A percentile compares a stretch with the other conserved stretches of the same genome.
Conservation (phyloP, 2,329 filamentous ascomycete species). For the Diaporthe ilicicola region DNA sequence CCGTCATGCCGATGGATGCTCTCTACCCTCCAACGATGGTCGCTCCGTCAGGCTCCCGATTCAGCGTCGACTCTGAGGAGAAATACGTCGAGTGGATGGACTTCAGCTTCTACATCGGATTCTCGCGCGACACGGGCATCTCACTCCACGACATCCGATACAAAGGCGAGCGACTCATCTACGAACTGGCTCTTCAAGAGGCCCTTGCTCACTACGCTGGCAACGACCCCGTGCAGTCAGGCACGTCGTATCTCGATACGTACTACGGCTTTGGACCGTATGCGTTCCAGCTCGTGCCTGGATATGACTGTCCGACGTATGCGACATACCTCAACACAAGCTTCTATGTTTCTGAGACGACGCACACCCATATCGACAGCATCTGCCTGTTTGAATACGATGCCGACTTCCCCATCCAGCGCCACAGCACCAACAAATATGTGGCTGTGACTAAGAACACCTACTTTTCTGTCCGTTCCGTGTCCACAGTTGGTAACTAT, state of each 20-base stretch:
- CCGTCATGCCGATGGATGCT: conserved; percentile 45
- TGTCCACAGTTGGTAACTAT: conserved; percentile 64
- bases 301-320: conserved; percentile 61
- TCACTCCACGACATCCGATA: conserved; percentile 60
- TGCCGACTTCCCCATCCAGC: conserved; percentile 56
- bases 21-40: conserved; percentile 48
- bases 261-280: conserved; percentile 58
- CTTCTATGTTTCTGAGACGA: conserved; percentile 54
- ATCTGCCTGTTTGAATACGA: conserved; percentile 66
- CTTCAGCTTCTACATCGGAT: conserved; percentile 60
- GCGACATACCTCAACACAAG: conserved; percentile 58
- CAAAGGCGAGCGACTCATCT: conserved; percentile 63
- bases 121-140: conserved; percentile 57
- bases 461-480: conserved; percentile 54
- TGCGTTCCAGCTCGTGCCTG: conserved; percentile 53
- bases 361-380: conserved; percentile 54
- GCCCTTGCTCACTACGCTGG: conserved; percentile 61
- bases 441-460: conserved; percentile 57
- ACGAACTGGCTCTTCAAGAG: conserved; percentile 65
- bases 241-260: conserved; percentile 55
- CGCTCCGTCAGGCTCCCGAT: conserved; percentile 50
- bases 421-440: conserved; percentile 53
- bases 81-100: conserved; percentile 61
- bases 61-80: conserved; percentile 49
- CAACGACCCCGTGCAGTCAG: conserved; percentile 55